Conservation (phyloP, 2,329 filamentous ascomycete genomes). For the Seiridium unicorne region DNA sequence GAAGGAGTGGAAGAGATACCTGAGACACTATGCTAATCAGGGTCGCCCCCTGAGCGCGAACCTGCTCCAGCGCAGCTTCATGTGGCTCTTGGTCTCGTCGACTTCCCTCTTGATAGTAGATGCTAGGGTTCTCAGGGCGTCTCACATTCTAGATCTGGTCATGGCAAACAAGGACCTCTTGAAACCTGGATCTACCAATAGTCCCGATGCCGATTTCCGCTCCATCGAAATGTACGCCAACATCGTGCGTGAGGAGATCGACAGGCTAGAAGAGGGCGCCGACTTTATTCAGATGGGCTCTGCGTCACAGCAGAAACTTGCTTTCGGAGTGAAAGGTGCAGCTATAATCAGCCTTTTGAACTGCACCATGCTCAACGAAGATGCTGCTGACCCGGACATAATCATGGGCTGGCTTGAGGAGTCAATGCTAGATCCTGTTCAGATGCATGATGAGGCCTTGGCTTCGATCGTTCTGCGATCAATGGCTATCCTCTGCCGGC, state of each 20-base stretch:
- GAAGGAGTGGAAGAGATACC: slow-evolving; percentile 84
- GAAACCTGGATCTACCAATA: slow-evolving; percentile 37
- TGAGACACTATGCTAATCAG: slow-evolving; percentile 76
- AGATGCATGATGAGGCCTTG: slow-evolving; percentile 78
- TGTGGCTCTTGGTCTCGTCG: slow-evolving; percentile 76
- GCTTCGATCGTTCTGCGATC: slow-evolving; percentile 77
- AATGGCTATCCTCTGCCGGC: slow-evolving; percentile 76
- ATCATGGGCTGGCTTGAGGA: slow-evolving; percentile 86
- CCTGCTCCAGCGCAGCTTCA: slow-evolving; percentile 85
- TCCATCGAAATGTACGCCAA: slow-evolving; percentile 65
- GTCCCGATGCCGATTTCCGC: slow-evolving; percentile 49
- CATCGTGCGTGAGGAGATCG: slow-evolving; percentile 79
- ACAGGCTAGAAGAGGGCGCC: slow-evolving; percentile 80
- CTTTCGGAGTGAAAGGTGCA: slow-evolving; percentile 80
- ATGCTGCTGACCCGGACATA: slow-evolving; percentile 74
- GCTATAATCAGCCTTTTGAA: slow-evolving; percentile 82
- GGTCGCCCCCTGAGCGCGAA: slow-evolving; percentile 86
- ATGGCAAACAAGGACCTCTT: slow-evolving; percentile 55
- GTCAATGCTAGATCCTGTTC: slow-evolving; percentile 71
- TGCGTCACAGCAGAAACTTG: slow-evolving; percentile 80
- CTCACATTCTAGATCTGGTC: slow-evolving; percentile 72
- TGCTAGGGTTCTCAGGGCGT: slow-evolving; percentile 54
- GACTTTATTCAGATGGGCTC: slow-evolving; percentile 89
- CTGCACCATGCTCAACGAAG: slow-evolving; percentile 79
- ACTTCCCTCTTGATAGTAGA: slow-evolving; percentile 72